Evolutionary conservation across 352 stramenopile species (phyloP), one percentile per base, ranked within the genome.

Genomic region (Blastocystis sp.): DNA sequence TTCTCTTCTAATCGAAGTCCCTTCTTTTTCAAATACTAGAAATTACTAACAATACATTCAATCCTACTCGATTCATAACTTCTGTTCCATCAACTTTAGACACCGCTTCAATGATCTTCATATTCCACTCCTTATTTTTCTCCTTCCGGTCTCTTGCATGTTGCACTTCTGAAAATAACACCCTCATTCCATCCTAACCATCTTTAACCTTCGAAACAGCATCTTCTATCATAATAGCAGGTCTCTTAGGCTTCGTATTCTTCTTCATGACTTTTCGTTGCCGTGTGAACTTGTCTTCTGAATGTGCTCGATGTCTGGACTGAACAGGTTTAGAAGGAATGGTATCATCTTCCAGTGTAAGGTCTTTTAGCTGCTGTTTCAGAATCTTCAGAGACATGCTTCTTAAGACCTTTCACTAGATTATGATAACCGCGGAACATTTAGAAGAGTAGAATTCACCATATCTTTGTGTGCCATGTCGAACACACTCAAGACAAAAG

Each of bases 251-350:
- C 19, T 84, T 84, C 24, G 6, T 64, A 44, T 84, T 84, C 73
- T 84, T 84, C 73, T 84, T 84, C 73, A 84, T 84, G 15, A 84
- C 73, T 51, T 84, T 84, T 66, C 73, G 1, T 37, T 53, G n/a
- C 54, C 73, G 19, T 19, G 73, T 66, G 33, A 84, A 84, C 22
- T 64, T 66, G 3, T 84, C 73, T 35, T 66, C 30, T 6, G 27
- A 19, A 3, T 17, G 19, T 27, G 22, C 5, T 27, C 35, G 6
- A n/a, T 66, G 44, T 4, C 51, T 33, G 19, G 57, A 33, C 17
- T 48, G 22, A 22, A 69, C 44, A 6, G 30, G n/a, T 51, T 84
- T 48, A 7, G 70, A 30, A 13, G 22, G 19, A 40, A 48, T n/a
- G 1, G 27, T 11, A 15, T 7, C 30, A 54, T 84, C 73, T 37